phyloP scores from a whole-genome alignment of 2,329 filamentous ascomycete species.

The Botrytis cinerea region DNA sequence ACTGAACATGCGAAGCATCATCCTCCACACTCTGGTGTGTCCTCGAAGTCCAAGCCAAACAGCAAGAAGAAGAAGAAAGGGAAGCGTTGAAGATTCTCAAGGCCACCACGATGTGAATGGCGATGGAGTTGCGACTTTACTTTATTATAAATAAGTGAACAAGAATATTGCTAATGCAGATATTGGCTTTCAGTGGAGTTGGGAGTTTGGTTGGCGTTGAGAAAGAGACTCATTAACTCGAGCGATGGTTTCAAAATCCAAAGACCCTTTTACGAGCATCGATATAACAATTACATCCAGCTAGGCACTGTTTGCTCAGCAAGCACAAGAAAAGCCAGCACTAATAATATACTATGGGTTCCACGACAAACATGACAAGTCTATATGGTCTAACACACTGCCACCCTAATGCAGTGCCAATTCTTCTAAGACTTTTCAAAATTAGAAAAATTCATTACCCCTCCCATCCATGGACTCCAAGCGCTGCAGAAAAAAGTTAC shows the following conservation, averaged over 20 bases:
- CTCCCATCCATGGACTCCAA: constrained; percentile 12
- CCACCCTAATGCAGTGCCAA: neutral
- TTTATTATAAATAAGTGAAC: neutral
- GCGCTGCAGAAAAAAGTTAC: neutral
- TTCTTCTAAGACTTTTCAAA: neutral
- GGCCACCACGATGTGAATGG: neutral
- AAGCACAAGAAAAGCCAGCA: neutral
- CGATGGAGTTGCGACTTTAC: no score
- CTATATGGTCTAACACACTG: constrained; percentile 12
- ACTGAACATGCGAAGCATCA: constrained; percentile 72
- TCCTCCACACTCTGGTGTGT: constrained; percentile 43
- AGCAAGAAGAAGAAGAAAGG: constrained; percentile 47
- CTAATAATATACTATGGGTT: neutral
- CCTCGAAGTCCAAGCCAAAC: constrained; percentile 31
- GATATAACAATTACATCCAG: neutral
- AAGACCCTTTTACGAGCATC: neutral
- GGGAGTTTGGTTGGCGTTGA: constrained; percentile 10
- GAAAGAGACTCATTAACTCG: neutral
- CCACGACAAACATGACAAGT: neutral
- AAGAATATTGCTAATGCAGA: neutral
- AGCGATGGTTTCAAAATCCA: neutral
- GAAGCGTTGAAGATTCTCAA: constrained; percentile 29
- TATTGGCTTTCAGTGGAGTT: neutral
- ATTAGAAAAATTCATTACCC: neutral
- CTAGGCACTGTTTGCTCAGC: neutral